Evolutionary conservation across 257 asterid genomes (phyloP), one percentile per base, ranked within the genome.

Genomic region (Fraxinus cuspidata): DNA sequence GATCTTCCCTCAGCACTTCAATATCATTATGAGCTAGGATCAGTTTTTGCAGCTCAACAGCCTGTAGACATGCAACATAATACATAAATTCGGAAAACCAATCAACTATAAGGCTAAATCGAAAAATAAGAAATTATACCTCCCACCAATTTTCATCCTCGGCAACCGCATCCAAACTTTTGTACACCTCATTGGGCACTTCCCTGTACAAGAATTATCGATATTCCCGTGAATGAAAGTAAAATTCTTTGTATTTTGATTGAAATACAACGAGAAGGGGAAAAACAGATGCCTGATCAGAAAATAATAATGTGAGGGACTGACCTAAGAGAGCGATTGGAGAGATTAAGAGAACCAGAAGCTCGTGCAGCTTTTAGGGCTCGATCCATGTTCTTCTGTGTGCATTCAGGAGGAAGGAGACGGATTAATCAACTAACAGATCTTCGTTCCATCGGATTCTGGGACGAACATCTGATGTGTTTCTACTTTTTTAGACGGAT

Each of bases 81-180:
- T 72, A 77, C 44, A 42, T 76, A 72, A 81, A 76, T 49, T 19
- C 25, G 25, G 10, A 53, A 53, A 25, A 53, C 9, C 2, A 53
- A 53, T 15, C 28, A 40, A 40, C 47, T 9, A 40, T 40, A 40
- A 1, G 47, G 47, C 47, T 40, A 10, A 40, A 40, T 53, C 64
- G 27, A 53, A 10, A 42, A 63, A 77, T 56, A 42, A 58, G 18
- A 11, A 56, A 56, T 75, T 25, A 60, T 93, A 96, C 99, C 99
- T 96, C 99, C 99, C 99, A 96, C 99, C 99, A 96, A 78, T 96
- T 96, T 88, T 93, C 98, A 77, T 91, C 97, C 70, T 83, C 88
- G 53, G 93, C 87, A 77, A 90, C 82, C 70, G 98, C 91, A 77
- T 96, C 96, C 91, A 92, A 80, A 73, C 92, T 87, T 81, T 87